These are phyloP conservation scores for Lecanicillium sp. DNA, from an alignment of 2,329 filamentous ascomycete species.

Conservation along the genomic window DNA sequence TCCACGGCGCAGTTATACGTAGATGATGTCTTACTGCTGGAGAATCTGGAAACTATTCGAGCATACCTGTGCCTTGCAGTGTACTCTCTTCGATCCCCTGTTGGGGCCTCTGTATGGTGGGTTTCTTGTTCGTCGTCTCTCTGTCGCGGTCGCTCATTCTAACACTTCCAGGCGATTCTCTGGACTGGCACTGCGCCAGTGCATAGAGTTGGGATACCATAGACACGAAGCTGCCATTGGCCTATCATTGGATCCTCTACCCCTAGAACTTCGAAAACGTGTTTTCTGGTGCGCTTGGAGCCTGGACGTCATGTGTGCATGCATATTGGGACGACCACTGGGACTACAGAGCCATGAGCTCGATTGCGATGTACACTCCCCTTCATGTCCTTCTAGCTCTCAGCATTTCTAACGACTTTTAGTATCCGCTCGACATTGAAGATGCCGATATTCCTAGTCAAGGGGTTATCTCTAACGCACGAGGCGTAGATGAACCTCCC, in stretches of 20 bases:
- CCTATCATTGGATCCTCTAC: background rate
- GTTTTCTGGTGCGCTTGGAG: conserved; percentile 15
- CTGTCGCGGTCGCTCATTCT: too few species aligned
- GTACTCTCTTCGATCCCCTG: conserved; percentile 25
- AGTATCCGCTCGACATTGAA: conserved; percentile 13
- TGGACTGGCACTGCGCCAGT: conserved; percentile 27
- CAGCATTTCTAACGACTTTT: background rate
- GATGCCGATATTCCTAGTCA: background rate
- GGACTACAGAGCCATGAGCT: conserved; percentile 7
- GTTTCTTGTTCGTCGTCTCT: background rate
- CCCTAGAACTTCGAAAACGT: conserved; percentile 12
- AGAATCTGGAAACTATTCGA: conserved; percentile 28
- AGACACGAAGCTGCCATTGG: conserved; percentile 11
- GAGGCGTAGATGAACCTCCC: background rate
- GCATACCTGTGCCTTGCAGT: conserved; percentile 27
- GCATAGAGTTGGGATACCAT: conserved; percentile 29
- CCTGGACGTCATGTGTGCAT: conserved; percentile 11
- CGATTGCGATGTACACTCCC: conserved; percentile 9
- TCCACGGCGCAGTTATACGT: conserved; percentile 19
- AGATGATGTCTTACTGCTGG: conserved; percentile 17
- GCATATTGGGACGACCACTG: conserved; percentile 10
- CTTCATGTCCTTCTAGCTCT: background rate
- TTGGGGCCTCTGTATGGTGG: conserved; percentile 25
- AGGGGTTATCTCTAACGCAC: background rate
- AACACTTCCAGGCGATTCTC: conserved; percentile 22